Evolutionary conservation across 495 filamentous ascomycete species (phyloP).

Genomic region (Mytilinidion resinicola): DNA sequence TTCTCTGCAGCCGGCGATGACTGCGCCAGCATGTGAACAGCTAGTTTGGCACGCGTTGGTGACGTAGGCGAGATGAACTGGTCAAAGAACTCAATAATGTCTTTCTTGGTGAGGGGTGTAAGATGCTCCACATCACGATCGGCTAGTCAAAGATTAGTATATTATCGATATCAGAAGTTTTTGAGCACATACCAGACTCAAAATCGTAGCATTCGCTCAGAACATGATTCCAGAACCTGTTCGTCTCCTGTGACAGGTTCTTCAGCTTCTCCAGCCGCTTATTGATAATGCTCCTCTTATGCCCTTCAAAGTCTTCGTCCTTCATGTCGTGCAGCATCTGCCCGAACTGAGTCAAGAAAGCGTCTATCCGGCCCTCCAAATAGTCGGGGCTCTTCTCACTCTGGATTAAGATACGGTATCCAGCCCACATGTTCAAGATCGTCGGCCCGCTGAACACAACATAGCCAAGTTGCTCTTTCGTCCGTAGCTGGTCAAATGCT

Average conservation of each 20-base stretch:
- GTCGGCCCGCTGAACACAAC: slow-evolving; percentile 81
- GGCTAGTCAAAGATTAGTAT: slow-evolving; percentile 42
- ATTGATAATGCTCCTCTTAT: slow-evolving; percentile 84
- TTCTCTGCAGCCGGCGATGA: slow-evolving; percentile 47
- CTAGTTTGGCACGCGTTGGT: slow-evolving; percentile 65
- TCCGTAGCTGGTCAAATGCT: slow-evolving; percentile 86
- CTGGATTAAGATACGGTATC: slow-evolving; percentile 89
- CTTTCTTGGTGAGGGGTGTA: slow-evolving; percentile 64
- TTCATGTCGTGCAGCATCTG: slow-evolving; percentile 66
- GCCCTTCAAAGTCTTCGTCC: slow-evolving; percentile 78
- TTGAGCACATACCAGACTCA: slow-evolving; percentile 55
- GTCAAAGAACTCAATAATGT: slow-evolving; percentile 73
- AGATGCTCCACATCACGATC: slow-evolving; percentile 73
- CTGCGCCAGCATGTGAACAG: slow-evolving; percentile 77
- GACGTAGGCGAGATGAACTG: slow-evolving; percentile 72
- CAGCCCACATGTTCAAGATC: slow-evolving; percentile 63
- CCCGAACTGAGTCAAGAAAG: slow-evolving; percentile 64
- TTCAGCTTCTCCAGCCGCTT: slow-evolving; percentile 88
- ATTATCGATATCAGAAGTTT: neutral
- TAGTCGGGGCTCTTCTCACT: slow-evolving; percentile 80
- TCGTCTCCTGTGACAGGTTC: slow-evolving; percentile 79
- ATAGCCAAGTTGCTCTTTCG: slow-evolving; percentile 97
- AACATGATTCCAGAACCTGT: slow-evolving; percentile 78
- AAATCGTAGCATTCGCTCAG: slow-evolving; percentile 86
- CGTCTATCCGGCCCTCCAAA: slow-evolving; percentile 79